These are phyloP conservation scores for Wallacemonas sp. DNA, from an alignment of 208 protist genomes.

Conservation along the genomic window DNA sequence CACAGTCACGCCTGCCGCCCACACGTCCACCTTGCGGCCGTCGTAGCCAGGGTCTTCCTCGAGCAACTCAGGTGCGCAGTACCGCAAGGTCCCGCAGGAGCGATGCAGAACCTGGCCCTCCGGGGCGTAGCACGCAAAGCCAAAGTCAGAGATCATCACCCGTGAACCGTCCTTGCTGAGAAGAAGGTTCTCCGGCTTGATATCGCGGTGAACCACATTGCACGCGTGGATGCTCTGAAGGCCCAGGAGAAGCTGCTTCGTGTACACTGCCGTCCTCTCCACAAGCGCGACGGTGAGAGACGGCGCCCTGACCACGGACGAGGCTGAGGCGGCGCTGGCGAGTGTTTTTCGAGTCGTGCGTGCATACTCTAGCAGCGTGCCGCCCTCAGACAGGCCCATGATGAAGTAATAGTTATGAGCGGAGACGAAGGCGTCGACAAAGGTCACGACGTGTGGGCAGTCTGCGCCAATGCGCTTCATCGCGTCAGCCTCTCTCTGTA, in stretches of 20 bases:
- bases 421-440: slow-evolving; percentile 81
- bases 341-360: background rate
- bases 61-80: slow-evolving; percentile 86
- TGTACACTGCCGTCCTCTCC: slow-evolving; percentile 28
- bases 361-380: slow-evolving; percentile 65
- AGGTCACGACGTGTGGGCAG: slow-evolving; percentile 51
- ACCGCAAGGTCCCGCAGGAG: slow-evolving; percentile 77
- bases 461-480: slow-evolving; percentile 42
- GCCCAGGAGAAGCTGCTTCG: slow-evolving; percentile 72
- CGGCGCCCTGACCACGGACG: too few species aligned
- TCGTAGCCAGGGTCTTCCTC: slow-evolving; percentile 79
- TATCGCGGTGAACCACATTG: slow-evolving; percentile 85
- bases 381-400: slow-evolving; percentile 76
- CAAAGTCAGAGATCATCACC: slow-evolving; percentile 85
- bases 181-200: slow-evolving; percentile 89
- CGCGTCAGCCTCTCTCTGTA: slow-evolving; percentile 71
- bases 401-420: slow-evolving; percentile 81
- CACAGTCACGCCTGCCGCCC: slow-evolving; percentile 86
- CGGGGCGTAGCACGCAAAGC: slow-evolving; percentile 77
- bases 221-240: slow-evolving; percentile 55
- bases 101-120: slow-evolving; percentile 39
- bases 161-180: slow-evolving; percentile 53
- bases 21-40: slow-evolving; percentile 88
- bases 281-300: too few species aligned
- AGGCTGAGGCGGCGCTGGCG: background rate